Conservation (phyloP, 768 basidiomycete genomes). For the Lentinula raphanica region DNA sequence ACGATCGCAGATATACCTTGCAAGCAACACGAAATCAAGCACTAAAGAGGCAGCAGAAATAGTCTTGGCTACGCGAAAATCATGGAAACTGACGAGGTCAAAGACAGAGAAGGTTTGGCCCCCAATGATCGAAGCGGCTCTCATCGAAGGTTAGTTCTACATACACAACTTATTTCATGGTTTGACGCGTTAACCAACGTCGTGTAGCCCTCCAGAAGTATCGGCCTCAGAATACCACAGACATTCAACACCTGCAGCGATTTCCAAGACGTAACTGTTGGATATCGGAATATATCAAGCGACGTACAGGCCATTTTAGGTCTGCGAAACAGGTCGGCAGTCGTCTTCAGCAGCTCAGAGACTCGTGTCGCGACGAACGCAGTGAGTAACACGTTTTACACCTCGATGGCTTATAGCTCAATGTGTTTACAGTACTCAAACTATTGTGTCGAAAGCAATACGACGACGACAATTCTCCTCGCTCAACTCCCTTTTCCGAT, state of each 20-base stretch:
- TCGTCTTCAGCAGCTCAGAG: slow-evolving; percentile 62
- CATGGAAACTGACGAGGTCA: slow-evolving; percentile 53
- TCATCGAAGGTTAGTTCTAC: slow-evolving; percentile 55
- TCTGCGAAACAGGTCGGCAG: slow-evolving; percentile 70
- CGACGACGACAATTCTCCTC: neutral
- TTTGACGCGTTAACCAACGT: slow-evolving; percentile 4
- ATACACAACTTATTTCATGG: slow-evolving; percentile 4
- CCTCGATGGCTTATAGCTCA: neutral
- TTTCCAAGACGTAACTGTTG: slow-evolving; percentile 65
- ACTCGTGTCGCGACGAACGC: slow-evolving; percentile 51
- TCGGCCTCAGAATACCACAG: slow-evolving; percentile 44
- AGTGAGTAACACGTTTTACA: slow-evolving; percentile 30
- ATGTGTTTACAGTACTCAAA: neutral
- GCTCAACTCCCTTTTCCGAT: neutral
- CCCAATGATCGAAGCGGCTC: slow-evolving; percentile 51
- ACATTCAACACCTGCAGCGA: slow-evolving; percentile 48
- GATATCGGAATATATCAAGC: slow-evolving; percentile 59
- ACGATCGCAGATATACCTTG: neutral
- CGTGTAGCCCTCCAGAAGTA: slow-evolving; percentile 50
- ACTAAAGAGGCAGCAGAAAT: slow-evolving; percentile 4
- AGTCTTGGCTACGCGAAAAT: slow-evolving; percentile 39
- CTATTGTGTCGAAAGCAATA: neutral
- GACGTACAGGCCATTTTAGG: slow-evolving; percentile 47
- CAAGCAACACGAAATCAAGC: neutral
- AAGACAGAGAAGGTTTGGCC: slow-evolving; percentile 59